These are phyloP conservation scores for Neurospora sp. DNA, from an alignment of 495 filamentous ascomycete species.

Conservation along the genomic window DNA sequence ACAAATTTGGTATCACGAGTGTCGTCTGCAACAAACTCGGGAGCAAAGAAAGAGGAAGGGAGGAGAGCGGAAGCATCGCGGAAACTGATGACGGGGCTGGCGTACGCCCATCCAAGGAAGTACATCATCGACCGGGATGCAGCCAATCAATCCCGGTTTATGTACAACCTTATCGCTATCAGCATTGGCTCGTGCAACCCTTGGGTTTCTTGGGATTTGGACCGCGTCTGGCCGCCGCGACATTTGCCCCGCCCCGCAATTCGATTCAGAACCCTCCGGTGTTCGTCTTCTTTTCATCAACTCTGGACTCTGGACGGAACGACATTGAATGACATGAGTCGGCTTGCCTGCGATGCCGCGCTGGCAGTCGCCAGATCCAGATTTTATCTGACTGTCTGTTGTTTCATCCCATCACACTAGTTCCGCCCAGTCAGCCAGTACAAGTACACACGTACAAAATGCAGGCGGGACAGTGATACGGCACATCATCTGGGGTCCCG, in stretches of 20 bases:
- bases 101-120: neutral
- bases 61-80: neutral
- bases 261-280: neutral
- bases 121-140: neutral
- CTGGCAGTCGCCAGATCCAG: neutral
- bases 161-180: neutral
- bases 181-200: neutral
- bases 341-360: neutral
- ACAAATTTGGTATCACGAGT: neutral
- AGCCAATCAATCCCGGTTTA: neutral
- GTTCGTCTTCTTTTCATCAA: neutral
- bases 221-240: neutral
- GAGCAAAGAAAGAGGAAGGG: neutral
- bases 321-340: neutral
- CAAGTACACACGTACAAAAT: neutral
- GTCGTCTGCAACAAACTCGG: neutral
- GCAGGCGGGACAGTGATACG: neutral
- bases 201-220: neutral
- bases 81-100: neutral
- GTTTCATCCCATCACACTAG: neutral
- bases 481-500: neutral
- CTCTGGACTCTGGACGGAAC: neutral
- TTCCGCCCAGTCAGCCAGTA: neutral
- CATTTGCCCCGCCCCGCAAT: neutral
- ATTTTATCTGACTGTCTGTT: neutral